These are phyloP conservation scores for Mycena leptocephala DNA, from an alignment of 768 basidiomycete species.

Conservation along the genomic window DNA sequence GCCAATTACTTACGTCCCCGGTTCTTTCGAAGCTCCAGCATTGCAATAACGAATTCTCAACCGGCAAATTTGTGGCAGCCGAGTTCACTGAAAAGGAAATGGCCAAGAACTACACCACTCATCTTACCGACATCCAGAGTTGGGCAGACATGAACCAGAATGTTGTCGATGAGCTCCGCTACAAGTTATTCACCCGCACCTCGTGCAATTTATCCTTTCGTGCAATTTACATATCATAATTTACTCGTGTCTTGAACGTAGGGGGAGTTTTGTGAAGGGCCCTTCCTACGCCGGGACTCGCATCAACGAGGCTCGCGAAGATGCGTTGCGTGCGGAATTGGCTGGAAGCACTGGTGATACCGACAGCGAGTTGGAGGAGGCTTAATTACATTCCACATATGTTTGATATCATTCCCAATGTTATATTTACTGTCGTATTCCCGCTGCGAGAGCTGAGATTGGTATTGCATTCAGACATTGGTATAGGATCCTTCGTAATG, in stretches of 20 bases:
- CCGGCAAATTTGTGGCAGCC: neutral
- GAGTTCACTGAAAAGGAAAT: conserved; percentile 2
- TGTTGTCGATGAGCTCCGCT: too few relatives aligned
- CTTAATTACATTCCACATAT: neutral
- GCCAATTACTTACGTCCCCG: neutral
- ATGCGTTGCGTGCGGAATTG: too few relatives aligned
- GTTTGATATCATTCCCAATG: neutral
- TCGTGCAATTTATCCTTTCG: neutral
- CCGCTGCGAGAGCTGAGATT: neutral
- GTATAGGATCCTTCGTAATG: neutral
- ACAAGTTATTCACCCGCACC: neutral
- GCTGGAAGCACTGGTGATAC: too few relatives aligned
- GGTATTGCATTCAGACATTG: neutral
- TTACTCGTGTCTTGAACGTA: neutral
- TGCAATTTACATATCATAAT: neutral
- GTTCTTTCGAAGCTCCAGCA: neutral
- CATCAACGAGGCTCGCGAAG: neutral
- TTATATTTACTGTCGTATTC: neutral
- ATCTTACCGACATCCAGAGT: too few relatives aligned
- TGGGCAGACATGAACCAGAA: neutral
- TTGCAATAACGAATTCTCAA: neutral
- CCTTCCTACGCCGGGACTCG: neutral
- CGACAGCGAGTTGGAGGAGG: too few relatives aligned
- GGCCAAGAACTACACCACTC: neutral
- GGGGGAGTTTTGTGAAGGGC: neutral